Conservation (phyloP, 148 eudicot genomes). For the Camellia lanceoleosa region DNA sequence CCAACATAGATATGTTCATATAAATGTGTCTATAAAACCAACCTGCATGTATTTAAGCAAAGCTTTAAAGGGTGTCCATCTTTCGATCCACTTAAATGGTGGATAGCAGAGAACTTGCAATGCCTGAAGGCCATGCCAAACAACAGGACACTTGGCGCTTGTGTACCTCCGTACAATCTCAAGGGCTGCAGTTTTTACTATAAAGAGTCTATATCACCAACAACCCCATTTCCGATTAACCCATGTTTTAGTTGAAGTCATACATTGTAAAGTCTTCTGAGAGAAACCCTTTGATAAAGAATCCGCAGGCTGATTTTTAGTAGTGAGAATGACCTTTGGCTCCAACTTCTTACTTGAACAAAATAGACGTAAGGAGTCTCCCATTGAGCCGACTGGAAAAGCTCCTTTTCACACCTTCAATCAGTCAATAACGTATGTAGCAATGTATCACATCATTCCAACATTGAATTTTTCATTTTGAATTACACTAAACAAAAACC, state of each 20-base stretch:
- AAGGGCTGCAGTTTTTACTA: conserved; percentile 45
- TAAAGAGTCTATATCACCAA: conserved; percentile 41
- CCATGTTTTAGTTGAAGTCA: conserved; percentile 36
- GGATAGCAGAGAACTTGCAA: conserved; percentile 49
- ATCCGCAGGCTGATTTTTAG: conserved; percentile 23
- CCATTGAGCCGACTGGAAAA: conserved; percentile 27
- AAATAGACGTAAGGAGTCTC: conserved; percentile 26
- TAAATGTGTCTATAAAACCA: conserved; percentile 8
- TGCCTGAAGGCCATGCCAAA: conserved; percentile 59
- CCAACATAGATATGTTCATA: not conserved
- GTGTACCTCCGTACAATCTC: conserved; percentile 56
- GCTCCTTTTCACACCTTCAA: conserved; percentile 16
- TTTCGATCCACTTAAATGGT: conserved; percentile 59
- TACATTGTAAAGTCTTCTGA: conserved; percentile 36
- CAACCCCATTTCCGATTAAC: conserved; percentile 29
- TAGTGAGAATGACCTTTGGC: conserved; percentile 10
- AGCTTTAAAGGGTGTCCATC: conserved; percentile 43
- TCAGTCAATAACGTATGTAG: not conserved
- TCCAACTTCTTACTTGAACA: conserved; percentile 27
- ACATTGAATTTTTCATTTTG: not conserved
- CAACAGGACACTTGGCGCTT: conserved; percentile 44
- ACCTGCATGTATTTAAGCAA: conserved; percentile 53
- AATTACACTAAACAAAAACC: no score
- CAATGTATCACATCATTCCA: no score
- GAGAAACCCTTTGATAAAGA: conserved; percentile 36